Base-by-base conservation (phyloP, 2,329 filamentous ascomycete genomes). In the Phoma sp. region DNA sequence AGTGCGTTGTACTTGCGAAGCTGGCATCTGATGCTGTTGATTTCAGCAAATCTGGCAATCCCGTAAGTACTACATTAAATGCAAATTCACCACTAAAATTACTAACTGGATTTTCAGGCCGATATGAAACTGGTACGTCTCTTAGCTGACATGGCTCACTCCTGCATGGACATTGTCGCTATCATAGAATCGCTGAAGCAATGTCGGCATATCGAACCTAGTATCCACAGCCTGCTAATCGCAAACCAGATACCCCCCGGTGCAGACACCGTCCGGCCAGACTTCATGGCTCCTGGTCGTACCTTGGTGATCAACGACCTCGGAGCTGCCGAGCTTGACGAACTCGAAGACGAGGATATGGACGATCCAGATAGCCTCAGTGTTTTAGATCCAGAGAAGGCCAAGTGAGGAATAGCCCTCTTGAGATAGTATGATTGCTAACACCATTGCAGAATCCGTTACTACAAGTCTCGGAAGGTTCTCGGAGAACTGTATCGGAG, bases 401-500 rank as follows among this genome's bases (percentile, higher is more conserved):
- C 0, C 76, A 79, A 7, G 57, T 61, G 15, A 52, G 55, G 42
- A 5, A 7, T 7, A 17, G 7, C 6, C 6, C n/a, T 23, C 4
- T 5, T 10, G 1, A 6, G 7, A 25, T 4, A 7, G 1, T 7
- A 3, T 20, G 23, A n/a, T n/a, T n/a, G n/a, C 49, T 53, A n/a
- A 36, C 15, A n/a, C 3, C 12, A 7, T 4, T 47, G 15, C 17
- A 55, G 47, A 5, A 77, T 80, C 21, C 72, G 74, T 3, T 93
- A 87, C 67, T 93, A 95, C 69, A 74, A 73, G 26, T 92, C 88
- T 1, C 62, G 84, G 0, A 91, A 90, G 60, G 78, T 89, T 0
- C 80, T 95, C 0, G 91, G 91, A 0, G 74, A 80, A 4, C 77
- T 96, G 0, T 95, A 90, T 67, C 84, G 90, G 1, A 83, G 81